Percentiles rank a stretch among this genome's conserved stretches.
Conservation (phyloP, 495 filamentous ascomycete species). For the Lepidopterella palustris region DNA sequence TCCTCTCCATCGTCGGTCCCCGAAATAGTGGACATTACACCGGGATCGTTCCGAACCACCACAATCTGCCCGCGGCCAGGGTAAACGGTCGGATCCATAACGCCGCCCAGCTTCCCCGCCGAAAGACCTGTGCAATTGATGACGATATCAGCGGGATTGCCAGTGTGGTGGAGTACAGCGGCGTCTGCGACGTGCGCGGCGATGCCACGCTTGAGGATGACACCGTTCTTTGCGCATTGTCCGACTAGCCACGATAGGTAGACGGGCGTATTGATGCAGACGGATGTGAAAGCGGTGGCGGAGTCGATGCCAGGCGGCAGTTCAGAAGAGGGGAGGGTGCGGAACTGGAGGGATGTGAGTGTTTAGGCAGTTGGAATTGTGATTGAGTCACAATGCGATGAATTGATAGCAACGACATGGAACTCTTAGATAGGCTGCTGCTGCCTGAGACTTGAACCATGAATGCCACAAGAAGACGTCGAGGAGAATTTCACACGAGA, state of each 20-base stretch:
- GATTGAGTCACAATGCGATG: neutral
- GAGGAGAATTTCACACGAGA: too few species aligned
- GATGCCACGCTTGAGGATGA: slow-evolving; percentile 53
- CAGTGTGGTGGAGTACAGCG: slow-evolving; percentile 54
- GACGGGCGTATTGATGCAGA: slow-evolving; percentile 85
- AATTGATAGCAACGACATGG: neutral
- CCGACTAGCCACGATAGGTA: slow-evolving; percentile 80
- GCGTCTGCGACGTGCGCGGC: slow-evolving; percentile 71
- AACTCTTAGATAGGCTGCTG: neutral
- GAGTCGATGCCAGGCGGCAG: slow-evolving; percentile 58
- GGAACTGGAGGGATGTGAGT: slow-evolving; percentile 27
- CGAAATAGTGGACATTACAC: slow-evolving; percentile 60
- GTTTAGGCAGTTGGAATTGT: neutral
- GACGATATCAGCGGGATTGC: slow-evolving; percentile 59
- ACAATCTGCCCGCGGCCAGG: slow-evolving; percentile 85
- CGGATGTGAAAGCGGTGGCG: slow-evolving; percentile 66
- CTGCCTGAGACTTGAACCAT: neutral
- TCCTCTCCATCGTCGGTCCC: slow-evolving; percentile 76
- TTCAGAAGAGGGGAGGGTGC: slow-evolving; percentile 44
- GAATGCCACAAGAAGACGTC: neutral
- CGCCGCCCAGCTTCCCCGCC: slow-evolving; percentile 70
- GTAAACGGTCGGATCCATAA: slow-evolving; percentile 64
- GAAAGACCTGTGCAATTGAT: slow-evolving; percentile 85
- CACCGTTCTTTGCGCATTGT: slow-evolving; percentile 65
- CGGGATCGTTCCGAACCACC: slow-evolving; percentile 74